Conservation (phyloP, 2,329 filamentous ascomycete species). For the Cadophora luteo-olivacea region DNA sequence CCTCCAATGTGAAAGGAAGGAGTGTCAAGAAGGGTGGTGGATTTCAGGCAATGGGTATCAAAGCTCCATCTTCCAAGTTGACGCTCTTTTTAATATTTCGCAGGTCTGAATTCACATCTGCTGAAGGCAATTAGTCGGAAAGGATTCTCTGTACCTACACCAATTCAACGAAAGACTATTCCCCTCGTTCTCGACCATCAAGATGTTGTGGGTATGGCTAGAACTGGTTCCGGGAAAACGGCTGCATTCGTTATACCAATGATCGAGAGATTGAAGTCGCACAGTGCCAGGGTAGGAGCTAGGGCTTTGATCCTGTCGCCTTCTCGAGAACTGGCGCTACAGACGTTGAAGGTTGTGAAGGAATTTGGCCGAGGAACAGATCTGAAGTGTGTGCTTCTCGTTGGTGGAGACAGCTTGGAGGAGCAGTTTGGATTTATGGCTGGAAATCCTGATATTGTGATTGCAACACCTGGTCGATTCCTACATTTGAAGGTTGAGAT, state of each 20-base stretch:
- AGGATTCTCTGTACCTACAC: slow-evolving; percentile 94
- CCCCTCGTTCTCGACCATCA: slow-evolving; percentile 87
- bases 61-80: slow-evolving; percentile 6
- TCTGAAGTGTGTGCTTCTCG: slow-evolving; percentile 85
- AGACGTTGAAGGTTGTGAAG: slow-evolving; percentile 96
- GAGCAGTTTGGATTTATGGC: slow-evolving; percentile 95
- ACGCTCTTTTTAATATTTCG: slow-evolving; percentile 27
- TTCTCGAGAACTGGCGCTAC: slow-evolving; percentile 90
- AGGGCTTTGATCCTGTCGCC: slow-evolving; percentile 90
- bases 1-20: slow-evolving; percentile 80
- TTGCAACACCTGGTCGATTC: slow-evolving; percentile 95
- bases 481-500: slow-evolving; percentile 98
- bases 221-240: slow-evolving; percentile 98
- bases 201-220: slow-evolving; percentile 98
- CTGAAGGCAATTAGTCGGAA: slow-evolving; percentile 92
- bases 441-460: slow-evolving; percentile 94
- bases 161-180: slow-evolving; percentile 96
- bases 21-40: slow-evolving; percentile 94
- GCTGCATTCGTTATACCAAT: slow-evolving; percentile 98
- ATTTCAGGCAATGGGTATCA: slow-evolving; percentile 88
- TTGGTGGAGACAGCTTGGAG: slow-evolving; percentile 94
- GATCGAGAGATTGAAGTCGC: slow-evolving; percentile 90
- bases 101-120: slow-evolving; percentile 78
- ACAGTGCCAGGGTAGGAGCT: slow-evolving; percentile 85
- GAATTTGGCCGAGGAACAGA: slow-evolving; percentile 91